Evolutionary conservation across 2,329 filamentous ascomycete species (phyloP), one percentile per base, ranked within the genome.

Genomic region (Fusarium nygamai): DNA sequence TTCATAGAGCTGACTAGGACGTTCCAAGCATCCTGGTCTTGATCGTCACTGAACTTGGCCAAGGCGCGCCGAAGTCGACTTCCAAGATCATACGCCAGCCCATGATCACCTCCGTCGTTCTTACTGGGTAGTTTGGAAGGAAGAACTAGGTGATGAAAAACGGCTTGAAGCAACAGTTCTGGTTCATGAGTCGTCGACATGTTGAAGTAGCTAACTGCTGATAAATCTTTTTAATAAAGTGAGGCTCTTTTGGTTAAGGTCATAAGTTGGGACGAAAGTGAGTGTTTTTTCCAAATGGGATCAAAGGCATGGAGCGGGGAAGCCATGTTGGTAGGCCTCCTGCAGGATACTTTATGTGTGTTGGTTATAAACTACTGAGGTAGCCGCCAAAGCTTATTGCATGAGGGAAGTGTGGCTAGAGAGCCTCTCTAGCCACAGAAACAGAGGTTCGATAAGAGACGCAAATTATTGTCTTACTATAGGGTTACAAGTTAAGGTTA

Each of bases 131-230:
- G 22, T 29, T 76, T 78, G 0, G 75, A 67, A 1, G 78, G 78
- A 13, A 80, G 70, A 3, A 80, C 74, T 1, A 78, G 27, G 17
- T 80, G 78, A 16, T 79, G 39, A 16, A 78, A 76, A 12, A 77
- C 57, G 6, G 62, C 46, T 27, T 53, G 36, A 17, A 62, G 62
- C 1, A 62, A 20, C 14, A 4, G 4, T n/a, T 7, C 4, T 6
- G 17, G 12, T 4, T 33, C 33, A 14, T 8, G 12, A 31, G 22
- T 27, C 5, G 16, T 8, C 10, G 33, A 48, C 56, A 59, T 59
- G 6, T 48, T 48, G 14, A 17, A 16, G 22, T 46, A 27, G 20
- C 27, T 27, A 0, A 34, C 8, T 8, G 29, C 4, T n/a, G 5
- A 24, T 22, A 1, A n/a, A 33, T 33, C 7, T 2, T 6, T 24